These are phyloP conservation scores for Auricularia auricula-judae DNA, from an alignment of 768 basidiomycete genomes.

Conservation along the genomic window DNA sequence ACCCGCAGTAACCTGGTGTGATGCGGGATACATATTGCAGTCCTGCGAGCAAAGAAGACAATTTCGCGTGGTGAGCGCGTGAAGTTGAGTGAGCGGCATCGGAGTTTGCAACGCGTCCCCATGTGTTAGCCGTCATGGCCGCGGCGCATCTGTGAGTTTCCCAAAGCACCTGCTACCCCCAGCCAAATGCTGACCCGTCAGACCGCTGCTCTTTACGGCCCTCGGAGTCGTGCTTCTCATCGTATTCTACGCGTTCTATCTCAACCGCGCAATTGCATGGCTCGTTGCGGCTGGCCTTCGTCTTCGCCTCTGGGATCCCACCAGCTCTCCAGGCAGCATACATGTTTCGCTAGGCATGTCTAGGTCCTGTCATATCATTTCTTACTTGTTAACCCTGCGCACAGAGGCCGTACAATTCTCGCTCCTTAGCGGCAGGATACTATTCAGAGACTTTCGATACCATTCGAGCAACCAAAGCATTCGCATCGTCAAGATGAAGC, in stretches of 20 bases:
- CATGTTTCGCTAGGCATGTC: background rate
- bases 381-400: background rate
- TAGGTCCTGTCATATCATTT: background rate
- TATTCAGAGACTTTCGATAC: constrained; percentile 81
- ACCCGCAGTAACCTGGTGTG: too few species aligned
- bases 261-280: background rate
- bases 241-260: background rate
- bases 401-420: constrained; percentile 89
- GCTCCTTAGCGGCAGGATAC: constrained; percentile 72
- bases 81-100: too few species aligned
- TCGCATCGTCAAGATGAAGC: constrained; percentile 68
- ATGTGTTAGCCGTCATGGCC: background rate
- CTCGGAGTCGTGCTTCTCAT: background rate
- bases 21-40: too few species aligned
- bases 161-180: background rate
- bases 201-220: background rate
- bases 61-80: too few species aligned
- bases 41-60: too few species aligned
- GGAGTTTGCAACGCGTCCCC: too few species aligned
- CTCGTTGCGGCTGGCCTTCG: background rate
- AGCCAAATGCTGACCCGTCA: background rate
- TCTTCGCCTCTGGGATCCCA: background rate
- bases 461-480: constrained; percentile 89
- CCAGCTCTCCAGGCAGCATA: background rate
- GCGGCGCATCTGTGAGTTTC: background rate